Conservation (phyloP, 139 green algal genomes). For the Chlamydomonas sphaeroides region DNA sequence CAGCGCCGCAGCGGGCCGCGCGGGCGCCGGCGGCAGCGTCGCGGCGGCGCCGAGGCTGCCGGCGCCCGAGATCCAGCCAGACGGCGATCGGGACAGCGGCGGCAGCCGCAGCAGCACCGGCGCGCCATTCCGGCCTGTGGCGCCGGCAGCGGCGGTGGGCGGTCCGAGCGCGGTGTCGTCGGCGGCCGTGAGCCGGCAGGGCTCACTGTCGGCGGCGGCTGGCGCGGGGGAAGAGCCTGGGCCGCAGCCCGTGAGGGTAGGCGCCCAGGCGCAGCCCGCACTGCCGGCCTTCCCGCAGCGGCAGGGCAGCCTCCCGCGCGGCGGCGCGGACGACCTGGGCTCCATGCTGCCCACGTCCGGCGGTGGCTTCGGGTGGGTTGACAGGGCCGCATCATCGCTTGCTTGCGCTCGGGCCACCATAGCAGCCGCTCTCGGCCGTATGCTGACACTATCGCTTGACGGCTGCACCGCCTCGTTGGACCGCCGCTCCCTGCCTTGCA, state of each 20-base stretch:
- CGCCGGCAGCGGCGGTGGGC: neutral
- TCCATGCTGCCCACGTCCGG: neutral
- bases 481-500: no score
- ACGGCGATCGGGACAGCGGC: neutral
- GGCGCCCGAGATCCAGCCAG: neutral
- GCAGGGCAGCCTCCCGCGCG: neutral
- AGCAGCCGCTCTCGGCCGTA: no score
- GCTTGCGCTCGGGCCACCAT: no score
- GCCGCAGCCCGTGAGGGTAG: neutral
- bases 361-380: neutral
- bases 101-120: no score
- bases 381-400: no score
- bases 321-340: neutral
- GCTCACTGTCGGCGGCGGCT: neutral
- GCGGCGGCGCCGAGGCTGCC: no score
- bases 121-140: no score
- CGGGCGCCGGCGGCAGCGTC: no score
- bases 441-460: no score
- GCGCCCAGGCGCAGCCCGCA: neutral
- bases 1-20: no score
- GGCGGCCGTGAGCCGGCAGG: no score
- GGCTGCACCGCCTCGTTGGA: no score
- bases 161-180: neutral
- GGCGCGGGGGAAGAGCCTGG: neutral
- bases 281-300: conserved; percentile 24